Conservation (phyloP, 2,329 filamentous ascomycete genomes). For the Hymenoscyphus infarciens region DNA sequence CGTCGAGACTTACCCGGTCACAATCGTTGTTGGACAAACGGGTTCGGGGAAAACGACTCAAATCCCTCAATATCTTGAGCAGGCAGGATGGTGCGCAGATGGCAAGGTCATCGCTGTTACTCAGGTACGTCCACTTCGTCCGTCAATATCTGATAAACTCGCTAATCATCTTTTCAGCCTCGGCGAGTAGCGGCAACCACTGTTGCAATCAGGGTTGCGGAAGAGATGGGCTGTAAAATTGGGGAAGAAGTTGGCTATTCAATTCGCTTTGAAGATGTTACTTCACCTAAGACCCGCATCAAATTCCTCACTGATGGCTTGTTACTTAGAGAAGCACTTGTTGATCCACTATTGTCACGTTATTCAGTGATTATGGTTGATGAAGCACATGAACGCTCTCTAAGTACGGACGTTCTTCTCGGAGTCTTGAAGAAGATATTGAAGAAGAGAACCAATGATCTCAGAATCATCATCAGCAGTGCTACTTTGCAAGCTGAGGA, state of each 20-base stretch:
- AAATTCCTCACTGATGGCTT: slow-evolving; percentile 96
- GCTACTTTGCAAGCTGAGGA: slow-evolving; percentile 88
- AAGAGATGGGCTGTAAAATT: slow-evolving; percentile 80
- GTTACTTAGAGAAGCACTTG: slow-evolving; percentile 83
- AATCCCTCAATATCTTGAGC: slow-evolving; percentile 84
- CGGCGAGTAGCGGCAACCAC: slow-evolving; percentile 87
- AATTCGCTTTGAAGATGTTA: slow-evolving; percentile 88
- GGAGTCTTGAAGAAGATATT: slow-evolving; percentile 89
- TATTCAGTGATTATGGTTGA: slow-evolving; percentile 98
- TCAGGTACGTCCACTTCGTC: slow-evolving; percentile 58
- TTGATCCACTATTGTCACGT: slow-evolving; percentile 83
- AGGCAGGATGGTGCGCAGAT: slow-evolving; percentile 82
- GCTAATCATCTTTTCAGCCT: slow-evolving; percentile 53
- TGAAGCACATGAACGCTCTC: slow-evolving; percentile 89
- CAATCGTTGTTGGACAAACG: slow-evolving; percentile 88
- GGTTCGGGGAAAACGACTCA: slow-evolving; percentile 96
- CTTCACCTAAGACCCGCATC: slow-evolving; percentile 78
- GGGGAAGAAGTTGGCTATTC: slow-evolving; percentile 93
- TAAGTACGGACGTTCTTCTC: slow-evolving; percentile 87
- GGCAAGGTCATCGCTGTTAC: slow-evolving; percentile 85
- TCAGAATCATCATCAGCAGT: slow-evolving; percentile 88
- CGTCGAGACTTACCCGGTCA: slow-evolving; percentile 78
- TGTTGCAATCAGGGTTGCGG: slow-evolving; percentile 81
- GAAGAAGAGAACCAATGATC: slow-evolving; percentile 66
- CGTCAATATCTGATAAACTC: slow-evolving; percentile 2